Percentiles rank a stretch among this genome's conserved stretches.
phyloP scores from a whole-genome alignment of 495 filamentous ascomycete species.

The Parathielavia hyrcaniae region DNA sequence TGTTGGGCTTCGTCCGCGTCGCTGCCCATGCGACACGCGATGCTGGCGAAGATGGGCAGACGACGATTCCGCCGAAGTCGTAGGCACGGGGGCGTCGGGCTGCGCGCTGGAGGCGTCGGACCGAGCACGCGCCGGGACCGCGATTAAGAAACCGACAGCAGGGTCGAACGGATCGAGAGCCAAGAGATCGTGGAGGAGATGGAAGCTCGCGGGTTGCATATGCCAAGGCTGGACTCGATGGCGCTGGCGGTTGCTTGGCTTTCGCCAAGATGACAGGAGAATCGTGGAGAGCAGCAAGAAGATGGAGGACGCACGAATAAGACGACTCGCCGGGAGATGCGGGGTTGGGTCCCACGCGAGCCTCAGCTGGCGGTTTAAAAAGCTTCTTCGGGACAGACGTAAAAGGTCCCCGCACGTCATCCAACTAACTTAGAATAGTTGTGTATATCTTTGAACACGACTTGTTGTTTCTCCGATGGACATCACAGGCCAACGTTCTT shows the following conservation, averaged over 20 bases:
- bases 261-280: slow-evolving; percentile 29
- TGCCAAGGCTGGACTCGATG: slow-evolving; percentile 33
- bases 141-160: neutral
- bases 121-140: slow-evolving; percentile 4
- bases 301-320: slow-evolving; percentile 12
- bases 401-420: neutral
- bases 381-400: too few species aligned
- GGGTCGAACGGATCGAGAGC: slow-evolving; percentile 15
- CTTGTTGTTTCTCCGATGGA: too few species aligned
- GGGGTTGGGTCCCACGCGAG: slow-evolving; percentile 4
- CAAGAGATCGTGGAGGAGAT: slow-evolving; percentile 33
- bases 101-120: slow-evolving; percentile 11
- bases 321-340: slow-evolving; percentile 7
- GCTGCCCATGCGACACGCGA: slow-evolving; percentile 9
- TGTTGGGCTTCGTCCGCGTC: slow-evolving; percentile 5
- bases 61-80: neutral
- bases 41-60: neutral
- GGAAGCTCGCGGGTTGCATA: slow-evolving; percentile 32
- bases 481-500: too few species aligned
- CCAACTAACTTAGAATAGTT: too few species aligned
- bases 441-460: too few species aligned
- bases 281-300: slow-evolving; percentile 17
- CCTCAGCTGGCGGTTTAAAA: slow-evolving; percentile 10
- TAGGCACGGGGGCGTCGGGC: neutral
- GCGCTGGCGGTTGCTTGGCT: slow-evolving; percentile 32